phyloP scores from a whole-genome alignment of 2,329 filamentous ascomycete species.

The Pezicula carpinea region DNA sequence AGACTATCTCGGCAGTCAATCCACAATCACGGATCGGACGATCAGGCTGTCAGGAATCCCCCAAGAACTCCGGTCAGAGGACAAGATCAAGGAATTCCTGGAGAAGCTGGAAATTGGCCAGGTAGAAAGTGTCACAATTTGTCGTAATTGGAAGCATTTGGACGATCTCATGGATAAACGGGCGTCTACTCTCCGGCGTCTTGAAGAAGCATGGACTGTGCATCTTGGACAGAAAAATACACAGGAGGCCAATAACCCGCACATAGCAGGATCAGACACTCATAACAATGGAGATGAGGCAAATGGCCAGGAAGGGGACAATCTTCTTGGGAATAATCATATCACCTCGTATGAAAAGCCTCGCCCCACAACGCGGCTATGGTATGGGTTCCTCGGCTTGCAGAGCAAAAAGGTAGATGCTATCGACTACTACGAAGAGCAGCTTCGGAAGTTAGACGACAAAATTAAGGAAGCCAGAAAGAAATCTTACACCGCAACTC shows the following conservation, averaged over 20 bases:
- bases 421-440: conserved; percentile 91
- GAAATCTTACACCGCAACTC: conserved; percentile 71
- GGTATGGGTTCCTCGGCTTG: conserved; percentile 73
- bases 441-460: conserved; percentile 73
- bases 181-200: conserved; percentile 57
- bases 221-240: conserved; percentile 57
- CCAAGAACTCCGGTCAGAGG: conserved; percentile 69
- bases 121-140: conserved; percentile 83
- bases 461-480: conserved; percentile 65
- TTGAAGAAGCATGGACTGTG: conserved; percentile 81
- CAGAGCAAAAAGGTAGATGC: conserved; percentile 75
- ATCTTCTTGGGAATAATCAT: conserved; percentile 46
- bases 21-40: conserved; percentile 92
- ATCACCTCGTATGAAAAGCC: conserved; percentile 38
- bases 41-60: conserved; percentile 90
- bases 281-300: conserved; percentile 34
- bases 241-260: conserved; percentile 37
- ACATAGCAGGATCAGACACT: conserved; percentile 16
- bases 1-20: conserved; percentile 87
- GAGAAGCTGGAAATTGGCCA: conserved; percentile 85
- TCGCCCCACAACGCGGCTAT: conserved; percentile 67
- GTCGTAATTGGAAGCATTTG: conserved; percentile 78
- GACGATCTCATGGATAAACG: conserved; percentile 70
- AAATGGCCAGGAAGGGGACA: conserved; percentile 51
- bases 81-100: conserved; percentile 78